Base-by-base conservation (phyloP, 768 basidiomycete species). In the Kwoniella dendrophila region DNA sequence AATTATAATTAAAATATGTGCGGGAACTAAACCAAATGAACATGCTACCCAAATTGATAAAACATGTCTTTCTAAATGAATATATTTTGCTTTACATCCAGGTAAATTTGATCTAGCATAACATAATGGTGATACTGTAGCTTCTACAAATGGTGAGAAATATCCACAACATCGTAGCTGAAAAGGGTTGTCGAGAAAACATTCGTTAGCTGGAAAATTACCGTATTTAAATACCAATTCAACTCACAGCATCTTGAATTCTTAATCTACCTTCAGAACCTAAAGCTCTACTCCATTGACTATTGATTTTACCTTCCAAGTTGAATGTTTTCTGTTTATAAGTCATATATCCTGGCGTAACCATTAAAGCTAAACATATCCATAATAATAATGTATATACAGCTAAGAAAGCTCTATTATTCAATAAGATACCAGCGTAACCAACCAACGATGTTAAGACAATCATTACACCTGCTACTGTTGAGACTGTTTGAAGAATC, bases 391-490 rank as follows among this genome's bases (percentile, higher is more conserved):
- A 78, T 22, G 82, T 83, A 81, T 90, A 90, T 53, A 87, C 77
- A 38, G 89, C 88, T 65, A 90, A 84, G 83, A 92, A 90, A 40
- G 85, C 81, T 62, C 90, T 88, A 75, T 90, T 89, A 83, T 92
- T 92, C 72, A 90, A 85, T 27, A 92, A 81, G 74, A 90, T 85
- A 30, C 90, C 90, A 24, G 89, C 83, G 84, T 86, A 90, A 50
- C 90, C 90, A 72, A 90, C 79, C 56, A 89, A 69, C 20, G 88
- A 84, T 32, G 88, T 88, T 68, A 85, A 74, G 33, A 88, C 73
- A 55, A 84, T 86, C 7, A 86, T 63, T 11, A 81, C 71, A 1
- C 87, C 85, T 2, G 87, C 88, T 47, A 86, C 72, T 20, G 89
- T 90, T 33, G 88, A 89, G 51, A 89, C 76, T 81, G 74, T 3